phyloP scores from a whole-genome alignment of 2,329 filamentous ascomycete species.

The Cytospora paraplurivora region DNA sequence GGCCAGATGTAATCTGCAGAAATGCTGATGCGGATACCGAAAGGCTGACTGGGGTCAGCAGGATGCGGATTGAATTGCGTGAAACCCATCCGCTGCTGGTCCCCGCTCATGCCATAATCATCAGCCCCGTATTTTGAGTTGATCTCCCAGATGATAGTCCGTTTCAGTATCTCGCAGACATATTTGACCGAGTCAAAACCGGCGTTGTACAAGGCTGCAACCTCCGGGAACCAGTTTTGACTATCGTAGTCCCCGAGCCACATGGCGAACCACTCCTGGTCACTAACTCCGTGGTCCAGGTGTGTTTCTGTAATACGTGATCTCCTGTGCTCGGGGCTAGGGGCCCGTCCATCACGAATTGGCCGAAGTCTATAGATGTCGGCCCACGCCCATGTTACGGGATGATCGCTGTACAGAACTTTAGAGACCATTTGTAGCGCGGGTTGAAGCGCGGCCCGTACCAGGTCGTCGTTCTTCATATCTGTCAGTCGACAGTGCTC shows the following conservation, averaged over 20 bases:
- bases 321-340: neutral
- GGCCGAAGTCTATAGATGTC: constrained; percentile 17
- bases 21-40: constrained; percentile 10
- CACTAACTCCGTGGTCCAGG: neutral
- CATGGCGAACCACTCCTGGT: neutral
- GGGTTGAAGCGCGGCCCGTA: constrained; percentile 26
- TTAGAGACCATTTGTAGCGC: constrained; percentile 22
- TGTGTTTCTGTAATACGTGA: neutral
- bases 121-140: neutral
- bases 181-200: constrained; percentile 19
- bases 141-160: constrained; percentile 16
- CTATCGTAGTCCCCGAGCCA: constrained; percentile 4
- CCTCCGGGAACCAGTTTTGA: constrained; percentile 9
- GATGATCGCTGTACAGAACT: constrained; percentile 22
- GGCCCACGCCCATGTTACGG: constrained; percentile 19
- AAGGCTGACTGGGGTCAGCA: neutral
- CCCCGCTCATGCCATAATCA: neutral
- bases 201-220: neutral
- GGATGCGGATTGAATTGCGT: neutral
- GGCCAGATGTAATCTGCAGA: constrained; percentile 21
- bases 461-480: constrained; percentile 10
- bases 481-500: neutral
- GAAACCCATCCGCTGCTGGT: neutral
- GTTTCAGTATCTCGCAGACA: constrained; percentile 21
- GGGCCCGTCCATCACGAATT: neutral